Conservation (phyloP, 345 rosid genomes). For the thale cress (Arabidopsis thaliana) region TAIR10.1 NC_003070.9:17483001-17483500, state of each 20-base stretch:
- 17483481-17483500: too few species aligned
- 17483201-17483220: slow-evolving; percentile 70
- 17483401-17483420: too few species aligned
- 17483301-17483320: too few species aligned
- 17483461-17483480: too few species aligned
- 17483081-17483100: slow-evolving; percentile 55
- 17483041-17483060: slow-evolving; percentile 81
- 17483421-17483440: too few species aligned
- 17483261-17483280: neutral
- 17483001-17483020: neutral
- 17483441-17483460: too few species aligned
- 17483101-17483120: slow-evolving; percentile 66
- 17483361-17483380: too few species aligned
- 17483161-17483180: slow-evolving; percentile 88
- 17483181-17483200: slow-evolving; percentile 85
- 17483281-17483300: too few species aligned
- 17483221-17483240: slow-evolving; percentile 12
- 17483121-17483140: slow-evolving; percentile 93
- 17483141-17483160: slow-evolving; percentile 83
- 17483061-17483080: slow-evolving; percentile 81
- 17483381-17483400: too few species aligned
- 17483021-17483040: slow-evolving; percentile 68
- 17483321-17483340: too few species aligned
- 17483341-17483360: too few species aligned
- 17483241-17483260: neutral